Evolutionary conservation across 352 stramenopile species (phyloP), one percentile per base, ranked within the genome.

Genomic region (Elongisporangium undulatum): DNA sequence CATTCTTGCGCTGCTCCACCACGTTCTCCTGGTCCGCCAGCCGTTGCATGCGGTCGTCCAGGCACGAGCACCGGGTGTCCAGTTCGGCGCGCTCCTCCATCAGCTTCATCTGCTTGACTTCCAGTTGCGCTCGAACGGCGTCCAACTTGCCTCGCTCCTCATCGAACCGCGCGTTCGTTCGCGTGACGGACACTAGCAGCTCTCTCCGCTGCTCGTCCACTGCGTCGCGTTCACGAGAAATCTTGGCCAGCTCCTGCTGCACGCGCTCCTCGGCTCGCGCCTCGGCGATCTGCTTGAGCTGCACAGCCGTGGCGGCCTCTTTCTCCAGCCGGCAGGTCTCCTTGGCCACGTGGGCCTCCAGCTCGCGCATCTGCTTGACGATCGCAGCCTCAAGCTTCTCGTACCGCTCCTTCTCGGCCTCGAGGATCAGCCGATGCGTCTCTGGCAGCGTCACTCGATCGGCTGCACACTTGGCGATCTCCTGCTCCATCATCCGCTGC

Each of bases 121-220:
- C 82, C 13, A 92, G 67, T 39, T 92, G 77, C 20, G 64, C 69
- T 49, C 75, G 79, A 29, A 68, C 59, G 8, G 77, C 75, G 51
- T 92, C 82, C 55, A 92, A 51, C 38, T 79, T 77, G n/a, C 70
- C 82, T 12, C 83, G 81, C 50, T 92, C 82, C 24, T 94, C 82
- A 61, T 94, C 82, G 3, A 77, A 64, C 15, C 82, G 79, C 4
- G 74, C 67, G 19, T 71, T 78, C 49, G 75, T 72, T 26, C 69
- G 71, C 39, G 78, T 72, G 58, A 89, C 70, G 8, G 72, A 75
- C 52, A 74, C 66, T 16, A 94, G 53, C 39, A 92, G 63, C 59
- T 92, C 81, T 13, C 77, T 71, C 4, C 82, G 81, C 63, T 94
- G 81, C 50, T 81, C 80, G 53, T 94, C 85, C 15, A 92, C 71